A percentile compares a stretch with the other conserved stretches of the same genome.
Conservation (phyloP, 1,284 basidiomycete species). For the Megacollybia platyphylla region DNA sequence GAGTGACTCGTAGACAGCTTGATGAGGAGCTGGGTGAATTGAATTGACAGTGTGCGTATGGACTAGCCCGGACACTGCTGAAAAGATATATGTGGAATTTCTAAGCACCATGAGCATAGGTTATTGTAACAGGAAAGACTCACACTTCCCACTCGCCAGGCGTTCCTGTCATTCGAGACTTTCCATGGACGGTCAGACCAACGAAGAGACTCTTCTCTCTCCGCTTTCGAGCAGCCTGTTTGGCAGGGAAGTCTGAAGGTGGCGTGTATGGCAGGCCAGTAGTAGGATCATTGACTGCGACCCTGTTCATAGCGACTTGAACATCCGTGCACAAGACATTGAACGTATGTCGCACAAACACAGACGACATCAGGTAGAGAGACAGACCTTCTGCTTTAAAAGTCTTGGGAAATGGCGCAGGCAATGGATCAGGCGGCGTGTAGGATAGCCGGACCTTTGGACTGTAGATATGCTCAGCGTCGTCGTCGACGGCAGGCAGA, state of each 20-base stretch:
- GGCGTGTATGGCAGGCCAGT: slow-evolving; percentile 54
- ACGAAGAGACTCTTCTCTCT: no score
- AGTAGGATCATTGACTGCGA: slow-evolving; percentile 36
- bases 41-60: no score
- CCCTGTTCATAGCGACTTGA: slow-evolving; percentile 37
- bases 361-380: slow-evolving; percentile 57
- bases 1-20: slow-evolving; percentile 53
- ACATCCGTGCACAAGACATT: slow-evolving; percentile 62
- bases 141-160: no score
- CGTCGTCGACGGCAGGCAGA: neutral
- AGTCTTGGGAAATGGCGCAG: slow-evolving; percentile 54
- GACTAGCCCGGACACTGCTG: no score
- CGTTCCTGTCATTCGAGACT: no score
- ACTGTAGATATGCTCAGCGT: slow-evolving; percentile 39
- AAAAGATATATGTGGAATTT: no score
- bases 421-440: slow-evolving; percentile 51
- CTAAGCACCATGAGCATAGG: no score
- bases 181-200: no score
- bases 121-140: no score
- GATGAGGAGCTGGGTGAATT: slow-evolving; percentile 63
- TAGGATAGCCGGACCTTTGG: slow-evolving; percentile 42
- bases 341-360: slow-evolving; percentile 58
- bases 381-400: slow-evolving; percentile 53
- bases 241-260: slow-evolving; percentile 34
- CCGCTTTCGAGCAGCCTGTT: no score